A percentile compares a stretch with the other conserved stretches of the same genome.
Conservation (phyloP, 2,329 filamentous ascomycete genomes). For the Colletotrichum cordylinicola region DNA sequence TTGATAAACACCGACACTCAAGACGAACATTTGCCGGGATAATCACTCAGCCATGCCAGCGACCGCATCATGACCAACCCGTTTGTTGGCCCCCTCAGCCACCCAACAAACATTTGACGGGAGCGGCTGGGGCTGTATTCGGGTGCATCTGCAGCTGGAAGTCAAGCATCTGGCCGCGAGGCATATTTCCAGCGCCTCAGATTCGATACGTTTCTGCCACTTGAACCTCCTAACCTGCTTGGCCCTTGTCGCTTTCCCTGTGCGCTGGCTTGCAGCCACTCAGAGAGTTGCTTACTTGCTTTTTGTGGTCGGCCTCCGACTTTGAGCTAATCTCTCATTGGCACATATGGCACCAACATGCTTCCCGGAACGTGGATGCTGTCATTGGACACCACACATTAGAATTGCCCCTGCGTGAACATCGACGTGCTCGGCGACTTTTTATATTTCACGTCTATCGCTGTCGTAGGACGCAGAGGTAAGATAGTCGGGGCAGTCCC, state of each 20-base stretch:
- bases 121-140: neutral
- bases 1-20: neutral
- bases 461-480: too few species aligned
- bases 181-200: neutral
- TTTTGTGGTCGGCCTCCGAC: neutral
- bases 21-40: neutral
- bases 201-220: neutral
- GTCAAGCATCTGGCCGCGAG: neutral
- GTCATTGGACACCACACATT: too few species aligned
- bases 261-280: neutral
- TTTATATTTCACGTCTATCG: too few species aligned
- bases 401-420: too few species aligned
- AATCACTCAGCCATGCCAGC: neutral
- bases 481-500: too few species aligned
- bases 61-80: neutral
- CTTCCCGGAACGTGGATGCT: too few species aligned
- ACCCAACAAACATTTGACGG: neutral
- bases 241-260: neutral
- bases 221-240: neutral
- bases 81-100: neutral
- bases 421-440: too few species aligned
- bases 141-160: neutral
- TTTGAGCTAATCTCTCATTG: neutral
- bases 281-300: neutral
- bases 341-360: too few species aligned